Base-by-base conservation (phyloP, 2,329 filamentous ascomycete genomes). In the Pseudocercospora eumusae region DNA sequence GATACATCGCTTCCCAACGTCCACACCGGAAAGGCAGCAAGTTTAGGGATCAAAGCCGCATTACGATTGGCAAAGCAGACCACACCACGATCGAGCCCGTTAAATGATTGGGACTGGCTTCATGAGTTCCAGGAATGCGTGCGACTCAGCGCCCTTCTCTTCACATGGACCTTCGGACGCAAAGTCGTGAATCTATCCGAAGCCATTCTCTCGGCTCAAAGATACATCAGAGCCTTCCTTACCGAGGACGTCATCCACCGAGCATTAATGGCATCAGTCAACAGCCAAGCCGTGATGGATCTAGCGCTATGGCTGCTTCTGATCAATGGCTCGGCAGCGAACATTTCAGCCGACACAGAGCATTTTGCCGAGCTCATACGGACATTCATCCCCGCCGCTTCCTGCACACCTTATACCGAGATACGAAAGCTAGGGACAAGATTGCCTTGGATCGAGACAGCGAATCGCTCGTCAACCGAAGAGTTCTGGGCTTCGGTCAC, bases 111-210 rank as follows among this genome's bases (percentile, higher is more conserved):
- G 28, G 56, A 62, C 28, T 66, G 64, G 64, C 49, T 52, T 8
- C 28, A 53, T 3, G 62, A 61, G 11, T 61, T 66, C 11, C 57
- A 59, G 28, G 63, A 66, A 23, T 63, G 62, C 28, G 57, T 64
- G 2, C 59, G 64, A 13, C 36, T 59, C 9, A 57, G 57, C 3
- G 58, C 49, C 1, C 15, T 66, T 11, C 60, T 66, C 7, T 66
- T 62, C 56, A 63, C 64, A 2, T 66, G 64, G 64, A 56, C 57
- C 5, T 66, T 66, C 15, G 64, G 60, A 31, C 54, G 64, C 1
- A 64, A 64, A 36, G 53, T 64, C 11, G 28, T 57, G 1, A 61
- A 62, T n/a, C 45, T 54, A 18, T 56, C 56, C 0, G 64, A 64
- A n/a, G 63, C 60, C 5, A 59, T 64, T 9, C 27, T 57, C 1